These are phyloP conservation scores for Lineolata rhizophorae DNA, from an alignment of 495 filamentous ascomycete species.

Conservation along the genomic window DNA sequence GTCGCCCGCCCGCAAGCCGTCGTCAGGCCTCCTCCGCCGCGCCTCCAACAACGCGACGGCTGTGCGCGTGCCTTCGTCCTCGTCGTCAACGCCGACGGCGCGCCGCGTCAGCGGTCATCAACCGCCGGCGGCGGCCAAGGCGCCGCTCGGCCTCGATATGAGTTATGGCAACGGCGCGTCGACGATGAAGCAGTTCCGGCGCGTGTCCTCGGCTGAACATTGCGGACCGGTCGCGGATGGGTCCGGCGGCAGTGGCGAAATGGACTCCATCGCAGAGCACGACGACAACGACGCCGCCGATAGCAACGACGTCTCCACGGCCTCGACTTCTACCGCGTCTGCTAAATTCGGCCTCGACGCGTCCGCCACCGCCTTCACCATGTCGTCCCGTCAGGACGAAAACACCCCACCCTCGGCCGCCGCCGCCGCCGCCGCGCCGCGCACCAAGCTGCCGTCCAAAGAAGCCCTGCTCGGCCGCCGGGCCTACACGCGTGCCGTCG, in stretches of 20 bases:
- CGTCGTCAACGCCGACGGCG: constrained; percentile 19
- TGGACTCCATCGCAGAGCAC: no score
- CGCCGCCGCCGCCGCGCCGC: constrained; percentile 26
- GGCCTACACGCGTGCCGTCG: constrained; percentile 56
- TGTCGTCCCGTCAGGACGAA: no score
- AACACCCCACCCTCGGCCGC: constrained; percentile 7
- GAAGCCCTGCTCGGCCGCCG: constrained; percentile 60
- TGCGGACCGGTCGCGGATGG: constrained; percentile 5
- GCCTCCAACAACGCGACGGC: constrained; percentile 9
- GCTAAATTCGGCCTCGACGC: no score
- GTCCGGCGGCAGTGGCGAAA: no score
- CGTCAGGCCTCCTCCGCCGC: constrained; percentile 2
- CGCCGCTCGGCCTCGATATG: constrained; percentile 62
- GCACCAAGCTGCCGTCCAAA: constrained; percentile 24
- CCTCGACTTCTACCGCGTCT: neutral
- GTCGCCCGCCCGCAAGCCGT: constrained; percentile 2
- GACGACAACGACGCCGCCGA: no score
- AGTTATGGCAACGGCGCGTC: constrained; percentile 80
- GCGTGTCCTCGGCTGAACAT: constrained; percentile 47
- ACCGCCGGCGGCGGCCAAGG: constrained; percentile 36
- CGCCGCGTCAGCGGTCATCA: constrained; percentile 18
- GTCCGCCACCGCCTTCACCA: no score
- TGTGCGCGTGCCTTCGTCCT: constrained; percentile 10
- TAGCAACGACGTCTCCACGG: neutral
- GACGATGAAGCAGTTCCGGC: constrained; percentile 72